Base-by-base conservation (phyloP, 2,329 filamentous ascomycete species). In the Beauveria pseudobassiana region DNA sequence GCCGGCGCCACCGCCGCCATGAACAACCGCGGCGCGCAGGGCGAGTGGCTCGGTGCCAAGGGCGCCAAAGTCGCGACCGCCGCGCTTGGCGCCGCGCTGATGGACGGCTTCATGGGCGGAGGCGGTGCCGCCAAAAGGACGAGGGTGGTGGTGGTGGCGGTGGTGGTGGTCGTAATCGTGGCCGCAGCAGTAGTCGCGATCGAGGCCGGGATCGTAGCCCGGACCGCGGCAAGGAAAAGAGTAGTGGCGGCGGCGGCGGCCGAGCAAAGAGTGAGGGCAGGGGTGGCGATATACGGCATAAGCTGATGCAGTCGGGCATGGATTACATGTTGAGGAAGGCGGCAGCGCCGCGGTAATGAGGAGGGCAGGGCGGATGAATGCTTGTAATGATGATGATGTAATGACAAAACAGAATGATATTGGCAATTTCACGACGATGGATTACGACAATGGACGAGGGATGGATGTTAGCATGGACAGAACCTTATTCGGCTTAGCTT, bases 1-100 rank as follows among this genome's bases (percentile, higher is more conserved):
- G 80, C 79, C 1, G 80, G 79, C 42, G 80, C 79, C 1, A 72
- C 80, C 53, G 78, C 79, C 3, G 78, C 78, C 9, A 77, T 80
- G 71, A 74, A 77, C 53, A 72, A 77, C 53, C 77, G 78, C 54
- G 73, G 77, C 51, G 76, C 80, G 18, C 72, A 74, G 1, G 76
- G 78, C 2, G 70, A 74, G 1, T 82, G 80, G 80, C 69, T 78
- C 5, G 78, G 80, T 0, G 69, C 77, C 12, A 82, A 82, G 64
- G 79, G 78, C 5, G 77, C 77, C 50, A 78, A 78, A 58, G 71
- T 82, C 3, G 80, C 78, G 1, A 78, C 78, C 2, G 78, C 79
- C 2, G 80, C 79, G 2, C 63, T 82, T 1, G 78, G 78, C 20
- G 79, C 80, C 1, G 80, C 79, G 0, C 69, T 81, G 20, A 75